Evolutionary conservation across 352 stramenopile species (phyloP).

Genomic region (Pythium sp.): DNA sequence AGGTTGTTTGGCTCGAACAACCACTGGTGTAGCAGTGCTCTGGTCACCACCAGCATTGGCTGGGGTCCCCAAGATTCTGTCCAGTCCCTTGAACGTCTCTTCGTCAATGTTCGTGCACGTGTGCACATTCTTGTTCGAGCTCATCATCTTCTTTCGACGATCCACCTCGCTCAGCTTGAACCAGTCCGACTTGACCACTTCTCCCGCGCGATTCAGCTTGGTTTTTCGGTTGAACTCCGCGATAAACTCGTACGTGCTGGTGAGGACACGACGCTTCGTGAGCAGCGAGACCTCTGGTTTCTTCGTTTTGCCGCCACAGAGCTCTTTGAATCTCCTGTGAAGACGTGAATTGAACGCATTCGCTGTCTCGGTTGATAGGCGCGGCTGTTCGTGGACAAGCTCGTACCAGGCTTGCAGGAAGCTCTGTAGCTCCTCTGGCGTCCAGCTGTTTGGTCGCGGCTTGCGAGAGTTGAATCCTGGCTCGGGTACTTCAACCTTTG

Average conservation of each 20-base stretch:
- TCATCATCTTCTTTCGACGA: slow-evolving; percentile 6
- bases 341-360: slow-evolving; percentile 9
- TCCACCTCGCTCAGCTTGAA: slow-evolving; percentile 8
- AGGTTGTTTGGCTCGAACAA: neutral
- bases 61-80: neutral
- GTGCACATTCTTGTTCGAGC: slow-evolving; percentile 4
- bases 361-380: slow-evolving; percentile 1
- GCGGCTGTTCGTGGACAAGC: slow-evolving; percentile 1
- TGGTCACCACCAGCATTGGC: neutral
- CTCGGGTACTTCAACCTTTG: neutral
- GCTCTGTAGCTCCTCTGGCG: slow-evolving; percentile 8
- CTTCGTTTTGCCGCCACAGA: slow-evolving; percentile 8
- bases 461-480: neutral
- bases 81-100: slow-evolving; percentile 7
- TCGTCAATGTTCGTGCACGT: slow-evolving; percentile 10
- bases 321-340: slow-evolving; percentile 12
- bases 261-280: slow-evolving; percentile 14
- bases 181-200: slow-evolving; percentile 6
- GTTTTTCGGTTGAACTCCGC: slow-evolving; percentile 8
- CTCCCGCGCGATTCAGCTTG: neutral
- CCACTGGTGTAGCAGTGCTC: too few species aligned
- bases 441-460: slow-evolving; percentile 12
- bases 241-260: slow-evolving; percentile 18
- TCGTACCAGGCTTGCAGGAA: slow-evolving; percentile 15
- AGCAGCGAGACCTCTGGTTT: slow-evolving; percentile 15